Base-by-base conservation (phyloP, 2,329 filamentous ascomycete species). In the Monascus ruber region DNA sequence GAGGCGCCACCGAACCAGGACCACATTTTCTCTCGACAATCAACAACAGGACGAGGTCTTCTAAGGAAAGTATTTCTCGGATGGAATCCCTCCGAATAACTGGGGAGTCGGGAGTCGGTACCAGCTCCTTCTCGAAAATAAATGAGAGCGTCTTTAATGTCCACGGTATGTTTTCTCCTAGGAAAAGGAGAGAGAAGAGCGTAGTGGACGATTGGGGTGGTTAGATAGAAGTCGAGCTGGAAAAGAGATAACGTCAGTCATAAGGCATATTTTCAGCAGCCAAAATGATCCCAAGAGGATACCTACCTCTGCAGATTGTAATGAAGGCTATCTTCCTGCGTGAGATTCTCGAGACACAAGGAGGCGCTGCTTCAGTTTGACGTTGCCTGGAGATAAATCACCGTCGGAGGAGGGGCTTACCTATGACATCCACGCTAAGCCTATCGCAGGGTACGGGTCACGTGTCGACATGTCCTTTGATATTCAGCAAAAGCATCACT, bases 1-100 rank as follows among this genome's bases (percentile, higher is more conserved):
- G 28, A 29, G 50, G 76, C 77, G 56, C 86, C 86, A 66, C 89
- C 87, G 63, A 95, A 94, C 86, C 88, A 95, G 69, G 83, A 79
- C 83, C 84, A 85, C 68, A 84, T 76, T 47, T 53, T 63, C 24
- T 25, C 37, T 36, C 33, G 17, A 17, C 17, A 17, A 17, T 17
- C 17, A 17, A 17, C 17, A 17, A 17, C 17, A 31, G 7, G 7
- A 7, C 32, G 32, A 34, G 32, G 32, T 24, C 10, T n/a, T n/a
- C 9, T 7, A 17, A 17, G 32, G 10, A 34, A 34, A 4, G 32
- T 29, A 39, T 39, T 45, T 39, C 41, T 37, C 41, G 45, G 40
- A 34, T 31, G 8, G 29, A 8, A 11, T 8, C 29, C 29, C 8
- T 31, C n/a, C 29, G 29, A 11, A 31, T 31, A 31, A 31, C 29